Evolutionary conservation across 2,329 filamentous ascomycete genomes (phyloP).

Genomic region (Xylariaceae sp.): DNA sequence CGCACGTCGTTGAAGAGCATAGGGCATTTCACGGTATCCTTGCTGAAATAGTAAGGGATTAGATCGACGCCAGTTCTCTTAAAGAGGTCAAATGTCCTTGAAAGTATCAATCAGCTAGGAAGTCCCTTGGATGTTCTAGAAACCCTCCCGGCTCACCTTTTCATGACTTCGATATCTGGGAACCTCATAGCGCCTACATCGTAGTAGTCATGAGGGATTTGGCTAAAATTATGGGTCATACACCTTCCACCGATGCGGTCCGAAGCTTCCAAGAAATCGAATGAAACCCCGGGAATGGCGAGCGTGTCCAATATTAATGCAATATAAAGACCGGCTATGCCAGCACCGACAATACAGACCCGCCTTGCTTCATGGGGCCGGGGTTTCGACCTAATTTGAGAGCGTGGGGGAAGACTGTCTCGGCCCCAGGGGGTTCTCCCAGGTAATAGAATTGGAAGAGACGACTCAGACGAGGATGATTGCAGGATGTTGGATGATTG

Average conservation of each 20-base stretch:
- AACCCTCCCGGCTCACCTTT: background rate
- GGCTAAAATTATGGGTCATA: constrained; percentile 22
- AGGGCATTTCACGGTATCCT: no score
- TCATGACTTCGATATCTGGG: constrained; percentile 22
- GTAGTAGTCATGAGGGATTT: constrained; percentile 22
- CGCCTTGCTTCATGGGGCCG: background rate
- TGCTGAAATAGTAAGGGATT: background rate
- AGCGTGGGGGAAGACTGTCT: no score
- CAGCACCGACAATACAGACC: constrained; percentile 18
- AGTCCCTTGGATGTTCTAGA: no score
- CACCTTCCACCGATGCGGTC: constrained; percentile 19
- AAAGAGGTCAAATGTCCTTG: no score
- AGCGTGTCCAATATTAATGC: constrained; percentile 19
- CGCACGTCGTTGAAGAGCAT: no score
- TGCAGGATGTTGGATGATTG: no score
- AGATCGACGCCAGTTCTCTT: no score
- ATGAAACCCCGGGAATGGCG: constrained; percentile 7
- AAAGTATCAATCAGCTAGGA: no score
- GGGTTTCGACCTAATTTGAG: no score
- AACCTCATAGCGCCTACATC: constrained; percentile 27
- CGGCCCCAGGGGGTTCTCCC: no score
- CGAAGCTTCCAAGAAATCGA: constrained; percentile 22
- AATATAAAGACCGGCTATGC: constrained; percentile 20
- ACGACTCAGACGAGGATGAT: no score
- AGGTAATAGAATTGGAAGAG: no score